Percentiles rank a stretch among this genome's conserved stretches.
Evolutionary conservation across 1,284 basidiomycete genomes (phyloP).

Genomic region (Ustilago bromivora): DNA sequence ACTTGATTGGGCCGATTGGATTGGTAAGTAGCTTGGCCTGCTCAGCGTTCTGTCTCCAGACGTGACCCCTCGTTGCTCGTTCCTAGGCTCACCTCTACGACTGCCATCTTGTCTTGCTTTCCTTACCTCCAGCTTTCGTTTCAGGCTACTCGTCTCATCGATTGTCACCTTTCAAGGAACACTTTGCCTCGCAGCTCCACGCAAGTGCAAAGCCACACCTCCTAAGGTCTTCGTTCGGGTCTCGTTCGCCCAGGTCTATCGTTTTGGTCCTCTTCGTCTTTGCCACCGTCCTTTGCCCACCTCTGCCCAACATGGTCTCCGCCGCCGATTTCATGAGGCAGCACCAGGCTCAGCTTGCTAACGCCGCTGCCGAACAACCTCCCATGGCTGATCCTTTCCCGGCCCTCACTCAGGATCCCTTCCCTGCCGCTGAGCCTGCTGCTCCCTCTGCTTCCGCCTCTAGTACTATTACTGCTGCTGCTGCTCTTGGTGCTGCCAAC

Average conservation of each 20-base stretch:
- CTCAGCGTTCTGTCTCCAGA: not conserved
- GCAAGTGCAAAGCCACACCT: slow-evolving; percentile 7
- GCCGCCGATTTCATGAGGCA: slow-evolving; percentile 65
- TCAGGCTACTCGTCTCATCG: slow-evolving; percentile 7
- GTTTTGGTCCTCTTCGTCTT: slow-evolving; percentile 50
- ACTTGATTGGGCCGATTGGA: slow-evolving; percentile 1
- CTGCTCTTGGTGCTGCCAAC: slow-evolving; percentile 14
- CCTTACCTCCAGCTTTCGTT: not conserved
- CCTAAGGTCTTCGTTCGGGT: slow-evolving; percentile 13
- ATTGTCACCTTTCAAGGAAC: not conserved
- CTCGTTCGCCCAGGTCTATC: slow-evolving; percentile 35
- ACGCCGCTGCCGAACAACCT: slow-evolving; percentile 47
- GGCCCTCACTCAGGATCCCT: slow-evolving; percentile 60
- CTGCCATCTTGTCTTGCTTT: not conserved
- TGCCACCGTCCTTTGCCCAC: slow-evolving; percentile 36
- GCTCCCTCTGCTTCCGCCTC: slow-evolving; percentile 15
- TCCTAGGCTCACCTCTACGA: not conserved
- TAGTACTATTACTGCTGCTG: slow-evolving; percentile 17
- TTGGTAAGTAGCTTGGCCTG: slow-evolving; percentile 8
- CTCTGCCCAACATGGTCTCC: slow-evolving; percentile 49
- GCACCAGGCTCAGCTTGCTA: slow-evolving; percentile 42
- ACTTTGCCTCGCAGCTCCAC: not conserved
- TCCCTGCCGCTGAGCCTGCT: slow-evolving; percentile 46
- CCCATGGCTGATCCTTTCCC: slow-evolving; percentile 66
- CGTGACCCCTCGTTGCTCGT: not conserved